Evolutionary conservation across 75 land plant species (phyloP).

Genomic region (Isoetes taiwanensis): DNA sequence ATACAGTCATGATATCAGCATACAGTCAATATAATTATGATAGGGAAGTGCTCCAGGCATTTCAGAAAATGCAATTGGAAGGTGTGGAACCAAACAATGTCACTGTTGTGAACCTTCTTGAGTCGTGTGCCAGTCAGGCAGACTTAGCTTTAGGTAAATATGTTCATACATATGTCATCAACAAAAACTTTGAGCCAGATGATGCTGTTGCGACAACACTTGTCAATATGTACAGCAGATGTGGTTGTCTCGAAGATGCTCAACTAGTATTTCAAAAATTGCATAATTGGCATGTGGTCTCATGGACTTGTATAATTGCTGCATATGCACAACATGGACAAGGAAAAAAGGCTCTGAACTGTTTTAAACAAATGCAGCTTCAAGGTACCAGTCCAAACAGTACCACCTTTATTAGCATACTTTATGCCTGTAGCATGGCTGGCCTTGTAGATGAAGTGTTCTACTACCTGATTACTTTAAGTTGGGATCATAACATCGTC

Average conservation of each 20-base stretch:
- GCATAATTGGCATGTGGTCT: not conserved
- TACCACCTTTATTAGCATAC: conserved; percentile 21
- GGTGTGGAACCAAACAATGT: too few species aligned
- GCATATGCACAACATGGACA: conserved; percentile 3
- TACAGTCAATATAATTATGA: too few species aligned
- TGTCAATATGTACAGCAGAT: conserved; percentile 15
- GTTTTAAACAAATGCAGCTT: conserved; percentile 9
- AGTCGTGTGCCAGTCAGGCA: too few species aligned
- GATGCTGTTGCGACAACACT: too few species aligned
- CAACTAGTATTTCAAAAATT: conserved; percentile 5
- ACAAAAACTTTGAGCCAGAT: not conserved
- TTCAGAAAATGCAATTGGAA: too few species aligned
- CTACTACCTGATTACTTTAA: not conserved
- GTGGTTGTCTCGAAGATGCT: conserved; percentile 16
- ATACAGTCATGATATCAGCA: conserved; percentile 30
- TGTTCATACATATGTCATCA: too few species aligned
- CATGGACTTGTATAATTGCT: conserved; percentile 15
- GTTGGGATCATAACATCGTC: not conserved
- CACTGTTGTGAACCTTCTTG: too few species aligned
- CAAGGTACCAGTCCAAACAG: conserved; percentile 11
- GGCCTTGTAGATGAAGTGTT: not conserved
- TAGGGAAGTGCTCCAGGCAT: too few species aligned
- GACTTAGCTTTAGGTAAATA: too few species aligned
- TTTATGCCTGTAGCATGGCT: conserved; percentile 10
- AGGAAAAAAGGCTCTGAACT: conserved; percentile 2